Base-by-base conservation (phyloP, 2,329 filamentous ascomycete genomes). In the Achaetomium macrosporum region DNA sequence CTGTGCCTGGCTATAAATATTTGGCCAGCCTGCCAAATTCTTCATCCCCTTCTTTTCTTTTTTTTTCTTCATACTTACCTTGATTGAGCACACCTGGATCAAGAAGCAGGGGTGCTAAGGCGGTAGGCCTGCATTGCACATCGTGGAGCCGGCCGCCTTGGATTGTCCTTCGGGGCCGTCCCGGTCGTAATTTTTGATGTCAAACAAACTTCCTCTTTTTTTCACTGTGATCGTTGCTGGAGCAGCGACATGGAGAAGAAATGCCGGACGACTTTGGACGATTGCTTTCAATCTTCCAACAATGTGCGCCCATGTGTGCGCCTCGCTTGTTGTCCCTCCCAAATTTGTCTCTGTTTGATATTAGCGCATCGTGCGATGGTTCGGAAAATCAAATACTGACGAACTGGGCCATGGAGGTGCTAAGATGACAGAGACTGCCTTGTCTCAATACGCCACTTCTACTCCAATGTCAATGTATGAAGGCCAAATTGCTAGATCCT, bases 91-190 rank as follows among this genome's bases (percentile, higher is more conserved):
- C 50, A 41, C 50, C 53, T 53, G 42, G 44, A 58, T 62, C 60
- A 62, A 35, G 57, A 62, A 62, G 29, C 48, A 56, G 50, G 52
- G 19, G 52, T 44, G 56, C 51, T 51, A 59, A 45, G 31, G 51
- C 45, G 60, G 56, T 54, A 53, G 57, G 54, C 60, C 59, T 61
- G 58, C 60, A 62, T 62, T 62, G 60, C 60, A 62, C 60, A 58
- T 50, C 60, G 60, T 51, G 60, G 60, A 54, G 58, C 55, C 52
- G n/a, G 47, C 56, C 47, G 42, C 39, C 37, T 51, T 59, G 57
- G 55, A 62, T 62, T 62, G 59, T 59, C 59, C 59, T 62, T 62
- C 60, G 60, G 60, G 60, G 57, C 59, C 60, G 60, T 62, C 56
- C 57, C 52, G 57, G 57, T 59, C 59, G 54, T 25, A 62, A 62